Conservation (phyloP, 73 alveolate genomes). For the Stentor roeselii region DNA sequence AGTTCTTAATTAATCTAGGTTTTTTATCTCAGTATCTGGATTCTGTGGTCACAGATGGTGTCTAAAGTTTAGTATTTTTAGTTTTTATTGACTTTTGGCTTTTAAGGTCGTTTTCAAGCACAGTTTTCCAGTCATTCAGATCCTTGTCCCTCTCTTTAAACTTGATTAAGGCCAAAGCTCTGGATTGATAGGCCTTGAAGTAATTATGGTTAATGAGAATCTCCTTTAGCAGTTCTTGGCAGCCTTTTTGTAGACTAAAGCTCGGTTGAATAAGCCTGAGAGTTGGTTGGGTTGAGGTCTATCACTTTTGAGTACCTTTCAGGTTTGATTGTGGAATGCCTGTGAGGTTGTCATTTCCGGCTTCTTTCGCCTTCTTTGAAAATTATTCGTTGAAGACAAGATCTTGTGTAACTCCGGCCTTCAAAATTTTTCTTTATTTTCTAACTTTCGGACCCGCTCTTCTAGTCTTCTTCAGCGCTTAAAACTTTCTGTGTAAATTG, state of each 20-base stretch:
- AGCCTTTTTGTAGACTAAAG: slow-evolving; percentile 44
- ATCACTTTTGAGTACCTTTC: slow-evolving; percentile 69
- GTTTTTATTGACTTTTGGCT: slow-evolving; percentile 50
- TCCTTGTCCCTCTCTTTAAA: slow-evolving; percentile 69
- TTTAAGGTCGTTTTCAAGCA: slow-evolving; percentile 67
- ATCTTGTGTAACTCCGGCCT: not conserved
- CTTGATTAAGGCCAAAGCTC: slow-evolving; percentile 78
- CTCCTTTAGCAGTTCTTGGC: slow-evolving; percentile 48
- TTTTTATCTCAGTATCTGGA: not conserved
- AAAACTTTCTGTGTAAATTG: not conserved
- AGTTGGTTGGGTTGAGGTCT: slow-evolving; percentile 35
- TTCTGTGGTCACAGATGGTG: not conserved
- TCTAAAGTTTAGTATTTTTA: slow-evolving; percentile 33
- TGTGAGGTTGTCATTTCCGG: slow-evolving; percentile 80
- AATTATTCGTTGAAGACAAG: not conserved
- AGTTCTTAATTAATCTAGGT: not conserved
- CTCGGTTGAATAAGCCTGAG: slow-evolving; percentile 43
- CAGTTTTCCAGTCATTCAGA: slow-evolving; percentile 60
- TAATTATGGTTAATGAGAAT: slow-evolving; percentile 31
- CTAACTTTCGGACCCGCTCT: not conserved
- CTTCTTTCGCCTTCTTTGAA: slow-evolving; percentile 68
- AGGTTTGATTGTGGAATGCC: slow-evolving; percentile 53
- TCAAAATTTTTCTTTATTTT: not conserved
- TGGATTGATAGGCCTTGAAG: slow-evolving; percentile 63
- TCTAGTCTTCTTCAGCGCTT: not conserved